phyloP scores from a whole-genome alignment of 2,329 filamentous ascomycete genomes.

The Diplodia mutila region DNA sequence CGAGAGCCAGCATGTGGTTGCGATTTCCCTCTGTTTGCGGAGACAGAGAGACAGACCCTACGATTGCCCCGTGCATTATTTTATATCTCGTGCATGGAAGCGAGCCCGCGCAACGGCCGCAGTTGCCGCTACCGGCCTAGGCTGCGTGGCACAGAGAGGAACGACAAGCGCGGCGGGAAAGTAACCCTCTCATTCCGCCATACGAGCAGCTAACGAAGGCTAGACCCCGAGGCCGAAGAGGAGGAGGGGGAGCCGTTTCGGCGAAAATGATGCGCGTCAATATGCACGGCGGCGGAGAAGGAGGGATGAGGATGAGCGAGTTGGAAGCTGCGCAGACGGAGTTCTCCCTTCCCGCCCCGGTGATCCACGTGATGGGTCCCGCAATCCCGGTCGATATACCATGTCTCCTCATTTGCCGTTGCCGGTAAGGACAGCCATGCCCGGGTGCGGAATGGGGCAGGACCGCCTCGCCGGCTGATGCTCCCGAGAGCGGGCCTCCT shows the following conservation, averaged over 20 bases:
- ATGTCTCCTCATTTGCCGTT: neutral
- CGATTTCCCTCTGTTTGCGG: neutral
- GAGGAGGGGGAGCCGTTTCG: neutral
- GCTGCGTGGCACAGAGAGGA: neutral
- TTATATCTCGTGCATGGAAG: constrained; percentile 24
- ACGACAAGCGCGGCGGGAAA: neutral
- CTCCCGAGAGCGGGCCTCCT: neutral
- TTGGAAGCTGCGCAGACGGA: neutral
- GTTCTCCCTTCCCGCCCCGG: too few species aligned
- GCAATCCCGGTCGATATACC: neutral
- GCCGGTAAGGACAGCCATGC: too few species aligned
- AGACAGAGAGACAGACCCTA: neutral
- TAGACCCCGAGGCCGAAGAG: constrained; percentile 9
- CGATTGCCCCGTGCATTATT: neutral
- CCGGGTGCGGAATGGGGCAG: constrained; percentile 9
- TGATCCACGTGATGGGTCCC: neutral
- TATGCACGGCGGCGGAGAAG: neutral
- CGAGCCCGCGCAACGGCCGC: constrained; percentile 17
- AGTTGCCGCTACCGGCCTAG: constrained; percentile 16
- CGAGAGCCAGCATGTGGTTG: neutral
- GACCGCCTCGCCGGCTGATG: constrained; percentile 2
- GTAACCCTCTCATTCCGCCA: constrained; percentile 1
- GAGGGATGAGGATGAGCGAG: neutral
- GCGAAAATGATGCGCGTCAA: neutral
- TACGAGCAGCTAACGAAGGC: neutral